Conservation (phyloP, 2,329 filamentous ascomycete species). For the Berkeleyomyces basicola region DNA sequence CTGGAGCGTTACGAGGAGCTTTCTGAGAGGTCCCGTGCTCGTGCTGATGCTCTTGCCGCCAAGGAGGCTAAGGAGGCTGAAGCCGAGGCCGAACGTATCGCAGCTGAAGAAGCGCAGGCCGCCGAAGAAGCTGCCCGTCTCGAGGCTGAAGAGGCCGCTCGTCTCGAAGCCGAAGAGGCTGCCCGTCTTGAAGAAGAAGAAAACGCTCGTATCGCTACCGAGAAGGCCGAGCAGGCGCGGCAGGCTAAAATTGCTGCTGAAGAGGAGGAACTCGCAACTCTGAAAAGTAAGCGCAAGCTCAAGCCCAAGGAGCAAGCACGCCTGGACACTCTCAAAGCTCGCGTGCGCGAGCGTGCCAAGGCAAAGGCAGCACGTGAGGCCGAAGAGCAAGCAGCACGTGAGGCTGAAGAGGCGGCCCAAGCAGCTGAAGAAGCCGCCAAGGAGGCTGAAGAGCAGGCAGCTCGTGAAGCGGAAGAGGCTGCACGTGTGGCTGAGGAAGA, state of each 20-base stretch:
- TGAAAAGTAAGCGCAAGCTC: conserved; percentile 7
- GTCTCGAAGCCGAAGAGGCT: neutral
- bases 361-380: conserved; percentile 12
- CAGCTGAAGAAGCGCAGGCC: conserved; percentile 19
- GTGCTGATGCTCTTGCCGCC: conserved; percentile 16
- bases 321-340: conserved; percentile 17
- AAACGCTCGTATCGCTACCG: neutral
- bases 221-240: neutral
- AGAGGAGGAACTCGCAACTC: neutral
- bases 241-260: conserved; percentile 1
- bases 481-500: conserved; percentile 17
- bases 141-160: neutral
- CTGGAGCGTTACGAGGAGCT: conserved; percentile 6
- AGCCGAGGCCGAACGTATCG: conserved; percentile 18
- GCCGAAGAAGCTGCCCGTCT: conserved; percentile 7
- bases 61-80: conserved; percentile 15
- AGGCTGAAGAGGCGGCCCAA: conserved; percentile 17
- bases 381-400: conserved; percentile 16
- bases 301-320: conserved; percentile 7
- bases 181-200: conserved; percentile 1
- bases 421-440: conserved; percentile 15
- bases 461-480: conserved; percentile 6
- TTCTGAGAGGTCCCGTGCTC: conserved; percentile 2
- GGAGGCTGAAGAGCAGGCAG: conserved; percentile 13
- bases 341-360: conserved; percentile 14